Conservation (phyloP, 2,329 filamentous ascomycete genomes). For the Furcasterigmium furcatum region DNA sequence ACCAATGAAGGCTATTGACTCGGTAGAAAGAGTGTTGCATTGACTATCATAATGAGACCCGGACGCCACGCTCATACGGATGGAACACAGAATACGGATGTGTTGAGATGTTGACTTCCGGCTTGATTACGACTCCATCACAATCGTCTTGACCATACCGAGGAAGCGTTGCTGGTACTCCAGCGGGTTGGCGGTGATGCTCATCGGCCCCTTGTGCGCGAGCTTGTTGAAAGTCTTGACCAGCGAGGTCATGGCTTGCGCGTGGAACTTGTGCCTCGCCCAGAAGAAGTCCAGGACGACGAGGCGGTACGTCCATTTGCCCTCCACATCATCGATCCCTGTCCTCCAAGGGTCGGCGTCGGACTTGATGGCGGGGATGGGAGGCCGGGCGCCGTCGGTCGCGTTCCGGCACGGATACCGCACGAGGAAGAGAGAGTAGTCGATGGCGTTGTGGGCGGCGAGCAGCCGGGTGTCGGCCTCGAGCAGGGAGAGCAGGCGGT, state of each 20-base stretch:
- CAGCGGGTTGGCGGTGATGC: conserved; percentile 64
- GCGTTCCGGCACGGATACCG: conserved; percentile 30
- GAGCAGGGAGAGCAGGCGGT: conserved; percentile 51
- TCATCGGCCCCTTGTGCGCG: conserved; percentile 67
- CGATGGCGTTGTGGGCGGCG: conserved; percentile 61
- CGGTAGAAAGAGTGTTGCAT: too few relatives aligned
- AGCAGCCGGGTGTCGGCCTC: conserved; percentile 62
- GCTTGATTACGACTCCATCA: conserved; percentile 27
- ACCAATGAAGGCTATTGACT: too few relatives aligned
- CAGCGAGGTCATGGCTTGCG: conserved; percentile 62
- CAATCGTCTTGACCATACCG: conserved; percentile 42
- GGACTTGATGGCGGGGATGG: conserved; percentile 35
- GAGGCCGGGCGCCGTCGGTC: conserved; percentile 2
- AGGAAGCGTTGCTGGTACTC: conserved; percentile 61
- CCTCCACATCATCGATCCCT: conserved; percentile 58
- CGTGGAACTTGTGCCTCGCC: conserved; percentile 68
- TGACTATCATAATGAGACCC: too few relatives aligned
- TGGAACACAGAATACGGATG: not conserved
- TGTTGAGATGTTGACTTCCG: not conserved
- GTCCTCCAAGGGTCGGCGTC: conserved; percentile 49
- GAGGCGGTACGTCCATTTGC: conserved; percentile 64
- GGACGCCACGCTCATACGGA: not conserved
- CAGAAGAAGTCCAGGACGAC: conserved; percentile 75
- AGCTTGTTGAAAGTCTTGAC: conserved; percentile 63
- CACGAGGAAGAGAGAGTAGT: conserved; percentile 73